These are phyloP conservation scores for Gynochthodes officinalis DNA, from an alignment of 257 asterid genomes.

Conservation along the genomic window DNA sequence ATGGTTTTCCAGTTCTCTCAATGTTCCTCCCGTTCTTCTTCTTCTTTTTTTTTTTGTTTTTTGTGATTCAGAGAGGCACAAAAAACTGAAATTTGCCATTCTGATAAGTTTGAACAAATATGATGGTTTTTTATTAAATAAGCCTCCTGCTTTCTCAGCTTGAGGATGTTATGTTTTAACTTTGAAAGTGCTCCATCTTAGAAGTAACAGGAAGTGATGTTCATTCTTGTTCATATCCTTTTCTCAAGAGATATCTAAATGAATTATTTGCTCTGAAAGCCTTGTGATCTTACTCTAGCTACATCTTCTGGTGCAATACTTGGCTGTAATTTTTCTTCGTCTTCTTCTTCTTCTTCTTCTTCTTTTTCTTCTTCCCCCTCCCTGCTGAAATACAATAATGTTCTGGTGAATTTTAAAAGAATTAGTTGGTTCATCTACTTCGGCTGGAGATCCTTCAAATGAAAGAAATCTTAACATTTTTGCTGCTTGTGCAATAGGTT, in stretches of 20 bases:
- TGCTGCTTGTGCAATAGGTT: conserved; percentile 54
- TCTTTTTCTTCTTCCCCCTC: no score
- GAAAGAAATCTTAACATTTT: background rate
- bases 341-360: background rate
- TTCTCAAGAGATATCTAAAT: background rate
- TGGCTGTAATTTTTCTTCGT: background rate
- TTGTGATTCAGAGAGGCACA: background rate
- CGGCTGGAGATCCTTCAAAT: background rate
- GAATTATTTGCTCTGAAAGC: background rate
- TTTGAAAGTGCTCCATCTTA: background rate
- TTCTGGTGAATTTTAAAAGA: background rate
- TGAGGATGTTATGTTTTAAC: background rate
- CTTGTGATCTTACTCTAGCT: background rate
- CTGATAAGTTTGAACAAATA: background rate
- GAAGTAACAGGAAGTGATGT: background rate
- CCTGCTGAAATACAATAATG: no score
- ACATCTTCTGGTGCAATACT: background rate
- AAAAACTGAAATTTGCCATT: background rate
- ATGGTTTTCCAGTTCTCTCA: conserved; percentile 9
- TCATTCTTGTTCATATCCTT: background rate
- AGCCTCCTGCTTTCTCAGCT: background rate
- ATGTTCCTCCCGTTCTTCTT: background rate
- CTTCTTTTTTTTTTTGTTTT: background rate
- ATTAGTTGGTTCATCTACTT: background rate
- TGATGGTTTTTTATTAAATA: background rate